A percentile compares a stretch with the other conserved stretches of the same genome.
phyloP scores from a whole-genome alignment of 192 early-diverging fungal species.

The Entophlyctis helioformis region DNA sequence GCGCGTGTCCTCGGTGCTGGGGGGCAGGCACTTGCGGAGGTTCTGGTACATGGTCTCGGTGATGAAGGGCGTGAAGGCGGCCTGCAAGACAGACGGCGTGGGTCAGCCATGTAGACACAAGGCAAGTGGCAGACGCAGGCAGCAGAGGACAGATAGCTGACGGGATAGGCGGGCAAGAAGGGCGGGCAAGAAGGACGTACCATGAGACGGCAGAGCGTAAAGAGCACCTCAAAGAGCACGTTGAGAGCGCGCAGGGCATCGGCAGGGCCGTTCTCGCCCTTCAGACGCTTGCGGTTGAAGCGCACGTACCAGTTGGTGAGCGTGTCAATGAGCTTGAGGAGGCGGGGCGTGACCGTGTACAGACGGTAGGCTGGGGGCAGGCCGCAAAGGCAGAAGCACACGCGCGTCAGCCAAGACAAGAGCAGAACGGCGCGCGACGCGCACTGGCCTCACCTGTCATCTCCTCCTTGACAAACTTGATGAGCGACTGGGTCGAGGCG shows the following conservation, averaged over 20 bases:
- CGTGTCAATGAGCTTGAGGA: conserved; percentile 81
- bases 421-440: background rate
- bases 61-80: conserved; percentile 95
- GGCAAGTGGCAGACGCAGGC: background rate
- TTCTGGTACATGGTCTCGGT: conserved; percentile 96
- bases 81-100: too few species aligned
- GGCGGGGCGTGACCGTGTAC: conserved; percentile 92
- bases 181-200: conserved; percentile 18
- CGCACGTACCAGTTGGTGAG: conserved; percentile 99
- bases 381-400: too few species aligned
- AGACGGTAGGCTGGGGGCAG: conserved; percentile 65
- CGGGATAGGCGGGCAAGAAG: too few species aligned
- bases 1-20: conserved; percentile 52
- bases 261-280: conserved; percentile 84
- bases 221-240: conserved; percentile 90
- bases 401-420: too few species aligned
- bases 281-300: conserved; percentile 94
- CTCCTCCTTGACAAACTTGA: conserved; percentile 83
- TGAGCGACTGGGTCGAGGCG: conserved; percentile 86
- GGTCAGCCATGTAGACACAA: background rate
- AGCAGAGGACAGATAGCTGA: too few species aligned
- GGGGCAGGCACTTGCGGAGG: conserved; percentile 63
- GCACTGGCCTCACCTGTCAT: conserved; percentile 48
- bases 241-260: conserved; percentile 81
- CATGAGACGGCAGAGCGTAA: conserved; percentile 84